phyloP scores from a whole-genome alignment of 2,329 filamentous ascomycete species.

The Penicillium sp. region DNA sequence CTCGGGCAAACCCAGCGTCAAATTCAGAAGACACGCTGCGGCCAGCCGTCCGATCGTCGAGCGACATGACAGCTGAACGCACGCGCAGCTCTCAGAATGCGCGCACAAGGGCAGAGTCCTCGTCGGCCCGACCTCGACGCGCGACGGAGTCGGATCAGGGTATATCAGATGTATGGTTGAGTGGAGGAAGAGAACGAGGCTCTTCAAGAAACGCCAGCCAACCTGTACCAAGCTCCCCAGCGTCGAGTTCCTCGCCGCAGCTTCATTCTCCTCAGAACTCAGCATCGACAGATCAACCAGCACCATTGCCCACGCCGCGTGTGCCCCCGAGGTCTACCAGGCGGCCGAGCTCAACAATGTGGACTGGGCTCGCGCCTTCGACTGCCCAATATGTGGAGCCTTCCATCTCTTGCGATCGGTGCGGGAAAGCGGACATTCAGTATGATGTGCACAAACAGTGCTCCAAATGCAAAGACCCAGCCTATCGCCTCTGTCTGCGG shows the following conservation, averaged over 20 bases:
- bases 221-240: conserved; percentile 29
- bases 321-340: conserved; percentile 24
- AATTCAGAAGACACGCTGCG: conserved; percentile 38
- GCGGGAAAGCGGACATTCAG: conserved; percentile 72
- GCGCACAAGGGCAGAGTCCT: conserved; percentile 29
- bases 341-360: conserved; percentile 36
- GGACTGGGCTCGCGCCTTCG: conserved; percentile 29
- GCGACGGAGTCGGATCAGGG: conserved; percentile 38
- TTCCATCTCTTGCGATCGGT: conserved; percentile 71
- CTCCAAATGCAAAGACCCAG: conserved; percentile 65
- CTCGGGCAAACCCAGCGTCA: conserved; percentile 34
- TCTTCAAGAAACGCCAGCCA: conserved; percentile 25
- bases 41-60: conserved; percentile 38
- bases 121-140: conserved; percentile 31
- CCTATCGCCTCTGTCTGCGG: conserved; percentile 75
- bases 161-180: conserved; percentile 29
- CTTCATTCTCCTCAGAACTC: conserved; percentile 6
- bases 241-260: conserved; percentile 14
- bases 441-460: conserved; percentile 88
- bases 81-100: conserved; percentile 29
- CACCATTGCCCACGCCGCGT: conserved; percentile 21
- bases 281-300: conserved; percentile 9
- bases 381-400: conserved; percentile 64
- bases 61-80: conserved; percentile 40
- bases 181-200: conserved; percentile 26